Conservation (phyloP, 108 stramenopile genomes). For the Nannochloropsis gaditana region DNA sequence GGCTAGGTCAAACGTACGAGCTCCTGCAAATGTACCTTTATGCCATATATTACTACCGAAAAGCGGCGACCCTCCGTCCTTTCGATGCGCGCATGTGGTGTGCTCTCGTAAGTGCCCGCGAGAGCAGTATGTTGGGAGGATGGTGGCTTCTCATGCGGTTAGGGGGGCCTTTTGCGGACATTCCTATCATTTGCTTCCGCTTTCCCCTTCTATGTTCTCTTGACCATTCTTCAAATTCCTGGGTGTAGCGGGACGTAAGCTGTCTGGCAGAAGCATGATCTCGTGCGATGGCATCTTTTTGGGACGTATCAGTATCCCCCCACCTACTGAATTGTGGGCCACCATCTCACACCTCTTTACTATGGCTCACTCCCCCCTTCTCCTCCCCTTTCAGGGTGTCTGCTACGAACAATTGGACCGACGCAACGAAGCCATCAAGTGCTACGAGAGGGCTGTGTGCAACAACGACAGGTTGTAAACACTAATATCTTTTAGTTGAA, state of each 20-base stretch:
- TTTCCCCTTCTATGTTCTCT: too few species aligned
- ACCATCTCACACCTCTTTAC: background rate
- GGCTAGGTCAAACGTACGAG: constrained; percentile 97
- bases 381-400: constrained; percentile 51
- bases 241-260: too few species aligned
- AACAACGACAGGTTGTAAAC: background rate
- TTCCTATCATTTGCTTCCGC: too few species aligned
- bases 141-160: too few species aligned
- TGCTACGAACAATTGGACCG: constrained; percentile 65
- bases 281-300: too few species aligned
- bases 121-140: too few species aligned
- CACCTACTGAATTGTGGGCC: too few species aligned
- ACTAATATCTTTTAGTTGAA: constrained; percentile 21
- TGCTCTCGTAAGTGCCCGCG: constrained; percentile 57
- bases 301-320: too few species aligned
- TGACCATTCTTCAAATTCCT: too few species aligned
- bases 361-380: background rate
- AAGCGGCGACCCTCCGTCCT: constrained; percentile 83
- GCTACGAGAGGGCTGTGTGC: constrained; percentile 75
- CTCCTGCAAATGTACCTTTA: constrained; percentile 87
- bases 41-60: constrained; percentile 87
- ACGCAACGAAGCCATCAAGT: constrained; percentile 71
- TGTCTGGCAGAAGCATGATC: too few species aligned
- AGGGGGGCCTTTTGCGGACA: background rate
- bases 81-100: constrained; percentile 98